Base-by-base conservation (phyloP, 2,329 filamentous ascomycete species). In the Xylaria sp. region DNA sequence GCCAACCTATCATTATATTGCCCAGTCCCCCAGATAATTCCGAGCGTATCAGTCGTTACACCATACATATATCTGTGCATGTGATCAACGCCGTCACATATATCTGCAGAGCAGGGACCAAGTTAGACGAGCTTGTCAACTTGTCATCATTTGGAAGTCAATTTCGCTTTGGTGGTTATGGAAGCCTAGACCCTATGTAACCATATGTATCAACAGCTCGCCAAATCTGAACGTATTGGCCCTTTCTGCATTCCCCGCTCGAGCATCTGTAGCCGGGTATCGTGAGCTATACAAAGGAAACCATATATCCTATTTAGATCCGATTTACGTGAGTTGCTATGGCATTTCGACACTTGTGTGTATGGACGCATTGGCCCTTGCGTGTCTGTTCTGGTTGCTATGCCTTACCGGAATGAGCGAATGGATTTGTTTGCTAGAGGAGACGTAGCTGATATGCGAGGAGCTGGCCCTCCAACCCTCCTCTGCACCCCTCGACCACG, bases 361-460 rank as follows among this genome's bases (percentile, higher is more conserved):
- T 13, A 4, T 28, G 32, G 45, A 20, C 12, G n/a, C 57, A 30
- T 43, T 34, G 23, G 18, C 5, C 34, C 30, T 43, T n/a, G 45
- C 12, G 41, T 53, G 18, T 10, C 28, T 43, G 34, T 28, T 25
- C 34, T 48, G 30, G 50, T 7, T 36, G 50, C 9, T 34, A 46
- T 36, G 32, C 15, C 10, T 81, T 74, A 85, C 56, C 83, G 80
- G 61, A 84, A 84, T 13, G 80, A 82, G 71, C 79, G 80, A 63
- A 82, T 79, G 10, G 81, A 81, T 75, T 84, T 84, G 69, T 83
- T 81, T 20, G 81, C 81, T 60, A 84, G 72, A 20, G 82, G 83
- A 58, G 83, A 84, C 45, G 78, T 72, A 6, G 68, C 73, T 20
- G 78, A 71, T 30, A 71, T 72, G 15, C 69, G 78, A 25, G 75